These are phyloP conservation scores for Colletotrichum kahawae DNA, from an alignment of 2,329 filamentous ascomycete species.

Conservation along the genomic window DNA sequence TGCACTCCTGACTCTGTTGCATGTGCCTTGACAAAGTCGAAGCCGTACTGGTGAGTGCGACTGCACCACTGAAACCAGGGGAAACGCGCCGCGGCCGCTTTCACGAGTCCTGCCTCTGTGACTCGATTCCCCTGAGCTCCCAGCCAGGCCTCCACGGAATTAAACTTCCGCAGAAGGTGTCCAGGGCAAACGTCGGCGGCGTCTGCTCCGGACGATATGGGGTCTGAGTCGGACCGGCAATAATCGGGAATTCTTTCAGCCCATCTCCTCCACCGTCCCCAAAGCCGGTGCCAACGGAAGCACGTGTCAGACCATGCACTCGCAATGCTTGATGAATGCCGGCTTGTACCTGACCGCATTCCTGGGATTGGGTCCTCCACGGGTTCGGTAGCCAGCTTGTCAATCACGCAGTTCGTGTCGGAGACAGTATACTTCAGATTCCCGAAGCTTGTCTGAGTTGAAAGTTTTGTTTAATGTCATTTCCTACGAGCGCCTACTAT, in stretches of 20 bases:
- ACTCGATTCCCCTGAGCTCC: background rate
- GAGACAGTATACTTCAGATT: background rate
- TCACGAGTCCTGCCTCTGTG: background rate
- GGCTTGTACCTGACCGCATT: background rate
- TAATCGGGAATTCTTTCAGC: background rate
- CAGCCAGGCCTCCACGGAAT: background rate
- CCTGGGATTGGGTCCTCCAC: background rate
- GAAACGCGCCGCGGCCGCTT: background rate
- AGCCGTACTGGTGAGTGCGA: background rate
- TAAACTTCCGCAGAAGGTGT: background rate
- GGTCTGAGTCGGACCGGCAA: slow-evolving; percentile 11
- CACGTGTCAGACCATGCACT: background rate
- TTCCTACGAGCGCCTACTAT: slow-evolving; percentile 1
- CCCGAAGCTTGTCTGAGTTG: background rate
- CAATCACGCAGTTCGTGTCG: background rate
- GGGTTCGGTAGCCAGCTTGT: background rate
- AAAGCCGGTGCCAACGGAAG: background rate
- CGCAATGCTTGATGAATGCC: background rate
- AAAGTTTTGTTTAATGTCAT: slow-evolving; percentile 7
- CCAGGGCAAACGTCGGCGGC: background rate
- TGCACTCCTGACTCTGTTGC: slow-evolving; percentile 2
- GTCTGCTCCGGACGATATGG: background rate
- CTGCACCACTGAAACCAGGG: slow-evolving; percentile 9
- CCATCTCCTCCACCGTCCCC: background rate
- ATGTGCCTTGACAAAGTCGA: background rate